These are phyloP conservation scores for Chytridiales sp. DNA, from an alignment of 371 early-diverging fungal genomes.

Conservation along the genomic window DNA sequence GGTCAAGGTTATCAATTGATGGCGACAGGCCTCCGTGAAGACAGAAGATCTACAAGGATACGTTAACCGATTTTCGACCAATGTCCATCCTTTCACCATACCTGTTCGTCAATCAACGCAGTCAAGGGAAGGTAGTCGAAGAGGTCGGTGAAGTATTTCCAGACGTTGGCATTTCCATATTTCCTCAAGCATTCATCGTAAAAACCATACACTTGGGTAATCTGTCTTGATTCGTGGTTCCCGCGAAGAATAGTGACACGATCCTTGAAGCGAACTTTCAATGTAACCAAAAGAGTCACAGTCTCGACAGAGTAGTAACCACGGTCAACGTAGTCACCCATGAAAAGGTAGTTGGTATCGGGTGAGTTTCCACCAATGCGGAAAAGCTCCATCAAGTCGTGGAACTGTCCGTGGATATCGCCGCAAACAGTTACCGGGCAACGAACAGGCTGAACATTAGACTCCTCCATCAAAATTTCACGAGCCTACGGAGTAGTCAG, in stretches of 20 bases:
- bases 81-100: slow-evolving; percentile 35
- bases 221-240: slow-evolving; percentile 98
- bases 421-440: slow-evolving; percentile 99
- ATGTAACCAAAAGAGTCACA: slow-evolving; percentile 90
- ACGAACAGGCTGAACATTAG: slow-evolving; percentile 92
- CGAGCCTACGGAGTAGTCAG: slow-evolving; percentile 65
- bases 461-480: slow-evolving; percentile 93
- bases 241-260: slow-evolving; percentile 98
- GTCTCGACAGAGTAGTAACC: slow-evolving; percentile 99
- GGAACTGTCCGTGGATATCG: slow-evolving; percentile 99
- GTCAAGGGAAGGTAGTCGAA: slow-evolving; percentile 99
- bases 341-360: slow-evolving; percentile 98
- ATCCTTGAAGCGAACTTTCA: slow-evolving; percentile 95
- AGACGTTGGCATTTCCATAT: slow-evolving; percentile 97
- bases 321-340: slow-evolving; percentile 99
- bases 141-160: slow-evolving; percentile 98
- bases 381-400: slow-evolving; percentile 98
- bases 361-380: slow-evolving; percentile 97
- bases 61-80: too few relatives aligned
- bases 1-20: slow-evolving; percentile 95
- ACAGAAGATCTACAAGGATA: slow-evolving; percentile 78
- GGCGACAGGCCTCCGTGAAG: slow-evolving; percentile 99
- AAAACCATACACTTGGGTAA: slow-evolving; percentile 99
- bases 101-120: slow-evolving; percentile 90
- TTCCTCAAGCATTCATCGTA: slow-evolving; percentile 98